Evolutionary conservation across 371 early-diverging fungal species (phyloP).

Genomic region (Syncephalastrum monosporum): DNA sequence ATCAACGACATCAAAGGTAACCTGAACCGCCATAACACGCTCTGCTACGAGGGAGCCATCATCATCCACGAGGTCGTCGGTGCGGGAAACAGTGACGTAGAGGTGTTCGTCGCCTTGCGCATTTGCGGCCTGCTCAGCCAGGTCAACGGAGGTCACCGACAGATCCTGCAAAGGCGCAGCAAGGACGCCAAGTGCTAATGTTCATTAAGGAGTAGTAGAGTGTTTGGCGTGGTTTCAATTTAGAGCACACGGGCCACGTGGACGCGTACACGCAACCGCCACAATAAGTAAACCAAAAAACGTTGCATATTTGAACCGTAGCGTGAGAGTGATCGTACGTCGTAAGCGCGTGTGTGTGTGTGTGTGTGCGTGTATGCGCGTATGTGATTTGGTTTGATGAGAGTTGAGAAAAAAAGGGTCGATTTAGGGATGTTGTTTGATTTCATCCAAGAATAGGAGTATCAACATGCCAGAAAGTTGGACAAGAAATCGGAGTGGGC

Average conservation of each 20-base stretch:
- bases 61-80: conserved; percentile 70
- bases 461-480: no score
- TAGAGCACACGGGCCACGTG: background rate
- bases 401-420: no score
- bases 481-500: no score
- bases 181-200: conserved; percentile 7
- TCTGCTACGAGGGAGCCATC: conserved; percentile 65
- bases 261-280: background rate
- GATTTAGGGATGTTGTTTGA: no score
- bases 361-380: no score
- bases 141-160: conserved; percentile 47
- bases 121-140: conserved; percentile 30
- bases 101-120: conserved; percentile 40
- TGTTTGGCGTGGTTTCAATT: background rate
- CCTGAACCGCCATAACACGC: conserved; percentile 62
- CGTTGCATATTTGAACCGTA: no score
- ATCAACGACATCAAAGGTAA: conserved; percentile 68
- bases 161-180: conserved; percentile 48
- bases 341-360: no score
- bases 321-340: no score
- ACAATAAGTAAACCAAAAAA: no score
- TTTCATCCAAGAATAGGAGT: no score
- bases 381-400: no score
- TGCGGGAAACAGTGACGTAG: conserved; percentile 65
- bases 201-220: background rate